Evolutionary conservation across 495 filamentous ascomycete species (phyloP).

Genomic region (Aspergillus ellipticus): DNA sequence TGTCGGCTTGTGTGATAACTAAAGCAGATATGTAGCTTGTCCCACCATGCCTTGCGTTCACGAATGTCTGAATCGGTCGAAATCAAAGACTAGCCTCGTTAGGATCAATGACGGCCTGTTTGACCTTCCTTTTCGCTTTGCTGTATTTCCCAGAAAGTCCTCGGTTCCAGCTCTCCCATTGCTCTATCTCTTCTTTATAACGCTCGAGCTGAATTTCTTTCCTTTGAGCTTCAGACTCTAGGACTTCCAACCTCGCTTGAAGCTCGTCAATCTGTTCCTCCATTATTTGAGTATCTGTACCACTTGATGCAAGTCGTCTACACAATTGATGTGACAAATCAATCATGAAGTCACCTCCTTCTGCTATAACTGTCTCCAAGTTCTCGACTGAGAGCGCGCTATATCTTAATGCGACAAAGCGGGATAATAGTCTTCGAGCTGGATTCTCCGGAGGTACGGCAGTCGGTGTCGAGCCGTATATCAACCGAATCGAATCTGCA

Average conservation of each 20-base stretch:
- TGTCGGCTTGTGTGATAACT: slow-evolving; percentile 1
- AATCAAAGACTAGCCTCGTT: not conserved
- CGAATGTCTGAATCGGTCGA: not conserved
- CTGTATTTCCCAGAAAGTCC: not conserved
- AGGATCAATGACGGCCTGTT: not conserved
- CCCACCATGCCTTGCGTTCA: not conserved
- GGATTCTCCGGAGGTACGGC: not conserved
- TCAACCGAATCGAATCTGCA: not conserved
- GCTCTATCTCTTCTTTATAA: not conserved
- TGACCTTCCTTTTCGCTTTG: not conserved
- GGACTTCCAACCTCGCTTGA: not conserved
- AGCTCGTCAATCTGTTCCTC: not conserved
- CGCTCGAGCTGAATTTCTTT: not conserved
- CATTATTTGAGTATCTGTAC: not conserved
- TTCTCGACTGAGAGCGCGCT: not conserved
- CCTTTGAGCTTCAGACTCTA: not conserved
- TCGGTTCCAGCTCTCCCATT: not conserved
- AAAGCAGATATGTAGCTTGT: not conserved
- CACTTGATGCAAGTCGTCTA: not conserved
- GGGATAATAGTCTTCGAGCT: not conserved
- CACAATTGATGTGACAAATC: not conserved
- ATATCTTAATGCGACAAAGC: not conserved
- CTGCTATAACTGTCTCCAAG: not conserved
- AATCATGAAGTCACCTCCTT: not conserved
- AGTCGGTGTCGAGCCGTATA: not conserved